These are phyloP conservation scores for Tulasnella sp. DNA, from an alignment of 768 basidiomycete genomes.

Conservation along the genomic window DNA sequence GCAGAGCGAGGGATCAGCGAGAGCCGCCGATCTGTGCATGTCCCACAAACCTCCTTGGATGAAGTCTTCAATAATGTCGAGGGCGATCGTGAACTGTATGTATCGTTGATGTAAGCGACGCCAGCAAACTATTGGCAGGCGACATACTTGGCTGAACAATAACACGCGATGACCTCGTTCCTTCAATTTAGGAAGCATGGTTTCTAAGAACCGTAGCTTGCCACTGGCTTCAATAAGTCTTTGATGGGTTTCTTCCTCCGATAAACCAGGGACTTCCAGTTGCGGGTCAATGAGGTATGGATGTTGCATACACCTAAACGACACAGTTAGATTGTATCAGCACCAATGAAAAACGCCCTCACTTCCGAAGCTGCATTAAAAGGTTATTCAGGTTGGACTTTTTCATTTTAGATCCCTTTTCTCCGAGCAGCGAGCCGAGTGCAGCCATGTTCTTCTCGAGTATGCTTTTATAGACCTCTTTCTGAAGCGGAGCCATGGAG, in stretches of 20 bases:
- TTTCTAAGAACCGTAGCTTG: slow-evolving; percentile 76
- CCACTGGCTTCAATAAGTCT: slow-evolving; percentile 78
- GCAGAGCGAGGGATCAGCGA: background rate
- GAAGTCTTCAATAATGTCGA: slow-evolving; percentile 88
- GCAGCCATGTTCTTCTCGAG: slow-evolving; percentile 73
- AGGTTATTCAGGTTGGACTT: slow-evolving; percentile 72
- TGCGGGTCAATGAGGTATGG: slow-evolving; percentile 79
- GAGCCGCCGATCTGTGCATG: background rate
- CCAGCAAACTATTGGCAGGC: background rate
- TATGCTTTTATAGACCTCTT: slow-evolving; percentile 81
- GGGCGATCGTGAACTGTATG: slow-evolving; percentile 80
- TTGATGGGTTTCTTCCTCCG: slow-evolving; percentile 60
- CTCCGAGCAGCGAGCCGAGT: slow-evolving; percentile 51
- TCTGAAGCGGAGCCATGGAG: slow-evolving; percentile 80
- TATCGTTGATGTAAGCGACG: slow-evolving; percentile 3
- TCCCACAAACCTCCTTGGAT: slow-evolving; percentile 46
- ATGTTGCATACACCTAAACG: slow-evolving; percentile 75
- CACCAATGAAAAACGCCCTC: slow-evolving; percentile 33
- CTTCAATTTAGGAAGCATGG: slow-evolving; percentile 75
- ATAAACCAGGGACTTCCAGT: slow-evolving; percentile 67
- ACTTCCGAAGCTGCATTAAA: slow-evolving; percentile 87
- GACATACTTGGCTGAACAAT: slow-evolving; percentile 78
- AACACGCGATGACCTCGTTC: slow-evolving; percentile 83
- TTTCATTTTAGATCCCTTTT: background rate
- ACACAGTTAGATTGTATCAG: background rate